phyloP scores from a whole-genome alignment of 2,329 filamentous ascomycete species.

The Paraconiothyrium brasiliense region DNA sequence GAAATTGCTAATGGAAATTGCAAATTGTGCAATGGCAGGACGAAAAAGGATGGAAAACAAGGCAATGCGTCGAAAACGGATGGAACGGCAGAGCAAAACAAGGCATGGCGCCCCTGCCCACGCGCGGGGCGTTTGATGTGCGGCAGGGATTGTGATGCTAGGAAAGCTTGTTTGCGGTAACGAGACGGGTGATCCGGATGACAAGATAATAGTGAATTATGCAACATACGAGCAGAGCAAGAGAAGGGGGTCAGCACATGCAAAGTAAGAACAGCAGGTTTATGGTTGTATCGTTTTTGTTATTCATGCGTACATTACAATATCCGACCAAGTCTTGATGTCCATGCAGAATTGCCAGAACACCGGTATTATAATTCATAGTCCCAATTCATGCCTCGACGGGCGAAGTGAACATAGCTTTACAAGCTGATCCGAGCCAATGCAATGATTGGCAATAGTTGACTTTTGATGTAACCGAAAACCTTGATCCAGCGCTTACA shows the following conservation, averaged over 20 bases:
- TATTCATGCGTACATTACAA: conserved; percentile 5
- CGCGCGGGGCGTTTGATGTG: neutral
- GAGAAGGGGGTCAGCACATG: neutral
- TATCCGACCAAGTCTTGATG: neutral
- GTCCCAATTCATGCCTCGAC: neutral
- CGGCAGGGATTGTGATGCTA: neutral
- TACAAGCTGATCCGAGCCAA: neutral
- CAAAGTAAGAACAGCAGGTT: neutral
- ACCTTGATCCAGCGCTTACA: conserved; percentile 31
- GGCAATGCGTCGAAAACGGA: neutral
- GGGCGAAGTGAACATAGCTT: conserved; percentile 9
- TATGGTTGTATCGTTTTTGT: neutral
- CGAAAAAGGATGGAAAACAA: neutral
- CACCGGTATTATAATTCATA: conserved; percentile 10
- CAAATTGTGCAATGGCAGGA: neutral
- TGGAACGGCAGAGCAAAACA: neutral
- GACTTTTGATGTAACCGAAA: neutral
- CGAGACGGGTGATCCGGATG: neutral
- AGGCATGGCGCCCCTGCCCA: neutral
- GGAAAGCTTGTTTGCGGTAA: too few relatives aligned
- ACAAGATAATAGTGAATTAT: neutral
- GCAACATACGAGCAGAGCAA: neutral
- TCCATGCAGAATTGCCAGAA: neutral
- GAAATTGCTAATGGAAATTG: neutral
- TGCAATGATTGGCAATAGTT: neutral